Conservation (phyloP, 1,284 basidiomycete genomes). For the Tremellales sp. region DNA sequence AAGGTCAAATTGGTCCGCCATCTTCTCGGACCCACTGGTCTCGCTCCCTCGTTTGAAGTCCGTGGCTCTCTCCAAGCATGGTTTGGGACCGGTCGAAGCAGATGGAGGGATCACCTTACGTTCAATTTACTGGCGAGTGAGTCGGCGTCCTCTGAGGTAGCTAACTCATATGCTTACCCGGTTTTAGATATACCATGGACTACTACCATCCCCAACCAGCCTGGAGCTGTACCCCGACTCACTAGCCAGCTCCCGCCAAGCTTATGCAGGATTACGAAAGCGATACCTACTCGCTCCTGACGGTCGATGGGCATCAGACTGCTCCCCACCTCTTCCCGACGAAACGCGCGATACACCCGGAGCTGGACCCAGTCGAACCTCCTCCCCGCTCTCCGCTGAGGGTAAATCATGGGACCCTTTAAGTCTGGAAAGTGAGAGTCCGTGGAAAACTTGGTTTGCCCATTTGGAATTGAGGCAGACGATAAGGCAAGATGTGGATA, state of each 20-base stretch:
- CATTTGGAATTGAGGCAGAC: conserved; percentile 78
- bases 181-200: conserved; percentile 35
- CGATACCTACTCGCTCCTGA: conserved; percentile 51
- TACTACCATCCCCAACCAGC: conserved; percentile 44
- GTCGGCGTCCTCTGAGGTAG: conserved; percentile 4
- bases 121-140: conserved; percentile 49
- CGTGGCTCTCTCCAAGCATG: conserved; percentile 26
- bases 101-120: conserved; percentile 40
- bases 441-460: conserved; percentile 88
- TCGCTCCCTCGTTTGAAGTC: conserved; percentile 36
- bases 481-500: conserved; percentile 85
- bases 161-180: no score
- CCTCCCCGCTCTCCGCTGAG: conserved; percentile 1
- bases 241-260: conserved; percentile 23
- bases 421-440: conserved; percentile 79
- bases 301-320: conserved; percentile 50
- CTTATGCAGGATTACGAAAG: conserved; percentile 43
- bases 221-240: conserved; percentile 34
- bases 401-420: conserved; percentile 68
- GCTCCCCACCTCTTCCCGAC: conserved; percentile 19
- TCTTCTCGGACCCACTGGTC: conserved; percentile 45
- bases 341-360: not conserved
- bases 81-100: conserved; percentile 27
- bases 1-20: conserved; percentile 34
- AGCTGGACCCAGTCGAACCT: not conserved